Evolutionary conservation across 140 eudicot species (phyloP), one percentile per base, ranked within the genome.

Genomic region (Senecio squalidus): DNA sequence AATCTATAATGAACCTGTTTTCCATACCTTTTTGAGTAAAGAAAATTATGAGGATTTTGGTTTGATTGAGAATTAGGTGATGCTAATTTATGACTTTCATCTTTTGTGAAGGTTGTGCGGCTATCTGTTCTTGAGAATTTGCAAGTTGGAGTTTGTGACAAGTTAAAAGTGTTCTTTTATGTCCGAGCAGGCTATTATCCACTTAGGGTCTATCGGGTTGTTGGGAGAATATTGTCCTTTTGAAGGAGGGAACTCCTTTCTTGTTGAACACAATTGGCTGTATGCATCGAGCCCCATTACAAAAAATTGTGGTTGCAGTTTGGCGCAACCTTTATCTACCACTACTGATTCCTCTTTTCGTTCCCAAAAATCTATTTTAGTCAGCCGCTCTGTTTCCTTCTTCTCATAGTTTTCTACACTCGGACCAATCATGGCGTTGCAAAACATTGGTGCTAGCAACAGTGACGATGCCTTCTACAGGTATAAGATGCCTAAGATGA

Each of bases 391-490:
- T 54, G 21, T 1, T 25, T 40, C 22, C 54, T 30, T 64, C 16
- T 43, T 50, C 62, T 78, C 62, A 70, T 73, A 62, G 13, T 34
- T 34, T 0, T 9, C 1, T 34, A 34, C n/a, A n/a, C 28, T 29
- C 1, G 48, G 41, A 50, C 53, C 46, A 43, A 84, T 55, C 14
- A 91, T 92, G 98, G 98, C 96, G 38, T 76, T 92, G 68, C 96
- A 81, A 65, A 92, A 87, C 72, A 92, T 92, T 68, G 98, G 98
- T 79, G 98, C 96, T 24, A 75, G 95, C 53, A 92, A 92, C 91
- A 85, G 82, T 17, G 98, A 92, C 72, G 98, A 92, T 66, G 98
- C 98, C 82, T 87, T 92, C 43, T 92, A 87, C 64, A 68, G 98
- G 84, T 87, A 92, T 44, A 92, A 92, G 81, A 87, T 92, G 98